Base-by-base conservation (phyloP, 305 asterid species). In the Fraxinus albicans region DNA sequence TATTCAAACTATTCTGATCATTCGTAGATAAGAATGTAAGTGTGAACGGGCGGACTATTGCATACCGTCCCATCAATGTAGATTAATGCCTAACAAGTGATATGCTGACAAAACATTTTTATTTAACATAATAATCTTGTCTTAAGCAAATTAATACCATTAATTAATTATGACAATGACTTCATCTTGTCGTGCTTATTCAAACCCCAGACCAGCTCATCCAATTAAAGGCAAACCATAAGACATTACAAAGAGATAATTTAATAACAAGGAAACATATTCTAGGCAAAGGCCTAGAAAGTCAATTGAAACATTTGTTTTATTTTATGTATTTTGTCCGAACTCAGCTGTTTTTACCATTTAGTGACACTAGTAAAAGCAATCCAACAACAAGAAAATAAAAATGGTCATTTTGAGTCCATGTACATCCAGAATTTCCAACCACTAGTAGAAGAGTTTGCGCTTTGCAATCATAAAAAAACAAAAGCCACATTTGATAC, bases 101-200 rank as follows among this genome's bases (percentile, higher is more conserved):
- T 84, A 77, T 15, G 79, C 76, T 25, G 73, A 79, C 88, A 35
- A 79, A 85, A 85, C 81, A 76, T 10, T 29, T 31, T 70, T 70
- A 42, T 6, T 58, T 47, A 81, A 81, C 74, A 25, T 25, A 25
- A 78, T 78, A 70, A 35, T 25, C 75, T 70, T 80, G 78, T 80
- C 72, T 72, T 73, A 65, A 74, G 25, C 36, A 55, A 25, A 25
- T 25, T 25, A 77, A 81, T 73, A 36, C 78, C 78, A 5, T 58
- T 53, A n/a, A 27, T 67, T 67, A 65, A 65, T 27, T 23, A 33
- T 73, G 53, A 60, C 2, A 80, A 72, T 34, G 84, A 79, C 82
- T 82, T 78, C 79, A 76, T 73, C 42, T 74, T 86, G 84, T 81
- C 85, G 55, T 70, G 77, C 21, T 9, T 44, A 34, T 79, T 77